Evolutionary conservation across 2,329 filamentous ascomycete species (phyloP).

Genomic region (Penicillium griseofulvum): DNA sequence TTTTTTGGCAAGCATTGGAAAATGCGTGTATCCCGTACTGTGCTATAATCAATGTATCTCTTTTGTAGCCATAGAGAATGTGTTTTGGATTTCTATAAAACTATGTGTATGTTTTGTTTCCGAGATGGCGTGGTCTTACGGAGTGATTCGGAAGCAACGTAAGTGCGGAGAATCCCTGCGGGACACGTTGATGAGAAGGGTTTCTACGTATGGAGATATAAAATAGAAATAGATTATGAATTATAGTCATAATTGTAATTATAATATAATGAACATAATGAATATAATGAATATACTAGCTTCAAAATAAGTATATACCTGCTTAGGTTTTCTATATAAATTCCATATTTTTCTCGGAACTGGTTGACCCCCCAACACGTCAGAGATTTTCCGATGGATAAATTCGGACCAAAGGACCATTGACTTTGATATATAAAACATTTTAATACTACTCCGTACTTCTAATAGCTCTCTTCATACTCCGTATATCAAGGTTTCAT

Average conservation of each 20-base stretch:
- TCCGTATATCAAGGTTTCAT: background rate
- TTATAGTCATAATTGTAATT: too few relatives aligned
- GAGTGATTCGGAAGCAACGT: slow-evolving; percentile 27
- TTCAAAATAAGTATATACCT: background rate
- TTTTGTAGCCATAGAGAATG: slow-evolving; percentile 41
- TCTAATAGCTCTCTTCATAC: background rate
- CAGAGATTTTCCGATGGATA: slow-evolving; percentile 23
- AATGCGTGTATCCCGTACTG: slow-evolving; percentile 44
- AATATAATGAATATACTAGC: background rate
- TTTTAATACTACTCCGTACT: background rate
- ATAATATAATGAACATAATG: background rate
- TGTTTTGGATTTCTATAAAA: background rate
- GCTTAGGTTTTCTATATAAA: too few relatives aligned
- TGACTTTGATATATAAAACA: background rate
- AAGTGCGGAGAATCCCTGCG: slow-evolving; percentile 28
- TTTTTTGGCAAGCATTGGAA: slow-evolving; percentile 34
- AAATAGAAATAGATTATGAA: background rate
- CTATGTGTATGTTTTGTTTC: background rate
- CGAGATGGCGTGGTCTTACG: slow-evolving; percentile 15
- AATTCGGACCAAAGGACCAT: slow-evolving; percentile 10
- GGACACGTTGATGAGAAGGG: background rate
- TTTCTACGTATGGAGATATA: background rate
- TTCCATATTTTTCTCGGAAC: background rate
- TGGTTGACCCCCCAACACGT: slow-evolving; percentile 17
- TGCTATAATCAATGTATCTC: slow-evolving; percentile 46